These are phyloP conservation scores for Jacaranda mimosifolia DNA, from an alignment of 257 asterid species.

Conservation along the genomic window DNA sequence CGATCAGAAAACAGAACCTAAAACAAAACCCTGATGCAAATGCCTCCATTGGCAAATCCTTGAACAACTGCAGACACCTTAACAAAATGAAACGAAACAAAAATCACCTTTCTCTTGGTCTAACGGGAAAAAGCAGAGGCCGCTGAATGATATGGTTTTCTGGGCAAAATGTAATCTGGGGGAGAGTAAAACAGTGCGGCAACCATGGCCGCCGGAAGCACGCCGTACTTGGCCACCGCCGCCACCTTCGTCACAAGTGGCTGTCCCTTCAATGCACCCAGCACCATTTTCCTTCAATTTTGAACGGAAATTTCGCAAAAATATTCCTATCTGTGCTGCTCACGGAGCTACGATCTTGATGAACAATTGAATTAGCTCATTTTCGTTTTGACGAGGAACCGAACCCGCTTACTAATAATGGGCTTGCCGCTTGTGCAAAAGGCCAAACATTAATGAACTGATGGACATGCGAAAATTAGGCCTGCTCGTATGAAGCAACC, in stretches of 20 bases:
- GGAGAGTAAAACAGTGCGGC: conserved; percentile 35
- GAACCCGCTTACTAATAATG: too few species aligned
- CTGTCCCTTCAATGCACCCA: conserved; percentile 33
- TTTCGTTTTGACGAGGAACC: too few species aligned
- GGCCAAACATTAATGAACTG: too few species aligned
- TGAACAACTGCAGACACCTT: background rate
- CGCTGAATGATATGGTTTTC: background rate
- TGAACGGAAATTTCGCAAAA: background rate
- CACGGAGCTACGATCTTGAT: too few species aligned
- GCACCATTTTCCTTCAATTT: conserved; percentile 5
- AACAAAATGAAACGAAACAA: background rate
- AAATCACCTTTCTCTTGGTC: background rate
- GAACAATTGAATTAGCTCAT: too few species aligned
- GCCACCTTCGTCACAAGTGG: conserved; percentile 39
- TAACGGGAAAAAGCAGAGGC: conserved; percentile 9
- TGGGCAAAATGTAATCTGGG: conserved; percentile 28
- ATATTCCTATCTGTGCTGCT: background rate
- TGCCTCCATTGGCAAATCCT: background rate
- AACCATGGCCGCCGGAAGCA: conserved; percentile 40
- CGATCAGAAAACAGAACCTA: too few species aligned
- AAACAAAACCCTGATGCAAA: background rate
- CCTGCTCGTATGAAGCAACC: too few species aligned
- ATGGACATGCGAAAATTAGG: too few species aligned
- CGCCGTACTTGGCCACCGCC: conserved; percentile 38
- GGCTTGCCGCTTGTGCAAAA: too few species aligned